Evolutionary conservation across 495 filamentous ascomycete genomes (phyloP).

Genomic region (Lichenothelia convexa): DNA sequence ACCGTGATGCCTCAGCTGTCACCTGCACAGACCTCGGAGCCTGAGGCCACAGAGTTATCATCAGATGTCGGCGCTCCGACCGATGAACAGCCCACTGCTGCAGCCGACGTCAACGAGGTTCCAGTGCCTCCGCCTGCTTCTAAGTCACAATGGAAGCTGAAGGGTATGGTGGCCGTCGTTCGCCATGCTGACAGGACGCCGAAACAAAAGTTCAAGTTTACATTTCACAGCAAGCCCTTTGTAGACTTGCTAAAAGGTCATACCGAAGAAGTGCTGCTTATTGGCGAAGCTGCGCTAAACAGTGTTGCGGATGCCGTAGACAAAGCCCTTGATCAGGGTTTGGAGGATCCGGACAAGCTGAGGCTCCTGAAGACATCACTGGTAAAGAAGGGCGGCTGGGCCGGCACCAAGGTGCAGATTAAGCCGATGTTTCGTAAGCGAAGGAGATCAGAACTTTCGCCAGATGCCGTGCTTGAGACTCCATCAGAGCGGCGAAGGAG

Average conservation of each 20-base stretch:
- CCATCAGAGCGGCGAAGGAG: slow-evolving; percentile 8
- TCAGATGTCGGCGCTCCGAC: not conserved
- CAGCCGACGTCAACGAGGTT: slow-evolving; percentile 9
- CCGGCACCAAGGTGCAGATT: slow-evolving; percentile 95
- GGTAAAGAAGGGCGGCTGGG: slow-evolving; percentile 78
- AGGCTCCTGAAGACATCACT: slow-evolving; percentile 66
- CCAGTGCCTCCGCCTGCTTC: slow-evolving; percentile 60
- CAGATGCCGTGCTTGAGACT: slow-evolving; percentile 10
- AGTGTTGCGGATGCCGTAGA: slow-evolving; percentile 77
- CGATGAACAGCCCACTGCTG: not conserved
- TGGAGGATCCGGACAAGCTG: slow-evolving; percentile 78
- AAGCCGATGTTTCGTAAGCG: slow-evolving; percentile 93
- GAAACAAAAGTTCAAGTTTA: slow-evolving; percentile 99
- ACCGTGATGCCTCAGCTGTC: slow-evolving; percentile 7
- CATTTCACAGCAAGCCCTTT: slow-evolving; percentile 92
- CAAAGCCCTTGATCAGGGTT: slow-evolving; percentile 49
- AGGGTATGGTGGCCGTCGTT: slow-evolving; percentile 94
- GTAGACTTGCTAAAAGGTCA: slow-evolving; percentile 86
- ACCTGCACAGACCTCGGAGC: slow-evolving; percentile 8
- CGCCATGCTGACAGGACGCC: slow-evolving; percentile 92
- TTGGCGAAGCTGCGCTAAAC: slow-evolving; percentile 74
- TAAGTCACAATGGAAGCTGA: slow-evolving; percentile 93
- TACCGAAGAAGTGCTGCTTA: slow-evolving; percentile 87
- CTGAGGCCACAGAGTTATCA: slow-evolving; percentile 5
- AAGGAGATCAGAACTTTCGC: slow-evolving; percentile 36